Evolutionary conservation across 768 basidiomycete species (phyloP).

Genomic region (Mycena leptocephala): DNA sequence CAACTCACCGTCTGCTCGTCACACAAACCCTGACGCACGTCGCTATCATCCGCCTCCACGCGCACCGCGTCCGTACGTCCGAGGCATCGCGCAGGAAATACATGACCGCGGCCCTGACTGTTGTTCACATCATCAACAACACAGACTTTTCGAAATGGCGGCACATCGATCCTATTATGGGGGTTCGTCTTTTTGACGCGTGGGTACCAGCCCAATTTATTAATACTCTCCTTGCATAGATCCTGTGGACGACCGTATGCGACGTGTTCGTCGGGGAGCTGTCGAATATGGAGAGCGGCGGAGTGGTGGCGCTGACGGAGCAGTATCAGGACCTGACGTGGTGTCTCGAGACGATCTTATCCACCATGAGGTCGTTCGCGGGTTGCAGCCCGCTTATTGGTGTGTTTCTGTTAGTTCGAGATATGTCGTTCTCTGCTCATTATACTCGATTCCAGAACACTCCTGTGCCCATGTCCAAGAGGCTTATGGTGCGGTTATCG

Average conservation of each 20-base stretch:
- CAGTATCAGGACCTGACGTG: constrained; percentile 14
- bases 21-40: constrained; percentile 52
- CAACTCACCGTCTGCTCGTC: constrained; percentile 38
- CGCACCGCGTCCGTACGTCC: constrained; percentile 41
- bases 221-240: background rate
- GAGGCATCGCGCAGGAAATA: constrained; percentile 30
- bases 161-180: constrained; percentile 38
- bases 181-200: constrained; percentile 1
- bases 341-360: constrained; percentile 17
- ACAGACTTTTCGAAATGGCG: constrained; percentile 16
- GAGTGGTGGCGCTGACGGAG: background rate
- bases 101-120: constrained; percentile 25
- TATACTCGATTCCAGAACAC: background rate
- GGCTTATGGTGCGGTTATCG: background rate
- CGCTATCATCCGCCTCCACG: constrained; percentile 47
- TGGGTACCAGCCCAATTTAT: background rate
- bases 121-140: constrained; percentile 25
- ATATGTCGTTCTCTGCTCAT: background rate
- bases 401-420: background rate
- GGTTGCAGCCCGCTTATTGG: constrained; percentile 22
- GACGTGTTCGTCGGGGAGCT: constrained; percentile 30
- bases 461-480: constrained; percentile 2
- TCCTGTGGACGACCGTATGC: constrained; percentile 27
- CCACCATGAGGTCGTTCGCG: constrained; percentile 12
- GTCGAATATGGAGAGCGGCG: constrained; percentile 8